Percentiles rank a stretch among this genome's conserved stretches.
Conservation (phyloP, 768 basidiomycete genomes). For the Podaxis sp. region DNA sequence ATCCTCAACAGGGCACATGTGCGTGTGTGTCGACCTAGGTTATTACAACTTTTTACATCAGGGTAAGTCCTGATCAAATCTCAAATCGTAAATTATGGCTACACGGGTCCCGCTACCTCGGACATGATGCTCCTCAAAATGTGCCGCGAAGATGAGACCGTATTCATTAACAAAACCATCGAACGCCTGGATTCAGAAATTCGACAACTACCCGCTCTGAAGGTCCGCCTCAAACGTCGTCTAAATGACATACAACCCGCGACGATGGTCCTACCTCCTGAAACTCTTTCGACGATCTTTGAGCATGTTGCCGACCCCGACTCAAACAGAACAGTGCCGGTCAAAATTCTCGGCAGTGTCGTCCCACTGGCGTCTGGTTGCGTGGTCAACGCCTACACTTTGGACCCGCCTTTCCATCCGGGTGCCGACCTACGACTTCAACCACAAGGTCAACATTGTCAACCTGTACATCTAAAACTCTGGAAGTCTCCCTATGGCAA, state of each 20-base stretch:
- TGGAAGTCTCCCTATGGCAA: too few species aligned
- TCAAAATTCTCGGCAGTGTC: not conserved
- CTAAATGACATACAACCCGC: not conserved
- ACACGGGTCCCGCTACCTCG: too few species aligned
- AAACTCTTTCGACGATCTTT: not conserved
- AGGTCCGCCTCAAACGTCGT: not conserved
- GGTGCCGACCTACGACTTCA: too few species aligned
- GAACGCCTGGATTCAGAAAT: not conserved
- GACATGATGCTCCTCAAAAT: too few species aligned
- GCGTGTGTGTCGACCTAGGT: too few species aligned
- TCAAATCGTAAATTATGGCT: too few species aligned
- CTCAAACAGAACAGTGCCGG: not conserved
- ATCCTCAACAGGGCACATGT: too few species aligned
- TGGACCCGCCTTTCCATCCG: not conserved
- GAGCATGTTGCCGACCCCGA: not conserved
- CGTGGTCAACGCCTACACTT: not conserved
- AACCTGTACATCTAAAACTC: too few species aligned
- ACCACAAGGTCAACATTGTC: too few species aligned
- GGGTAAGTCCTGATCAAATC: too few species aligned
- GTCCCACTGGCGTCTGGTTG: not conserved
- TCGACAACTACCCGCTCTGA: not conserved
- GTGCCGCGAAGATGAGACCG: not conserved
- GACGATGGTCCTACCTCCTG: not conserved
- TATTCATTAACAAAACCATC: not conserved
- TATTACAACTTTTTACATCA: too few species aligned